Percentiles rank a stretch among this genome's conserved stretches.
phyloP scores from a whole-genome alignment of 768 basidiomycete genomes.

The Termitomyces sp. region DNA sequence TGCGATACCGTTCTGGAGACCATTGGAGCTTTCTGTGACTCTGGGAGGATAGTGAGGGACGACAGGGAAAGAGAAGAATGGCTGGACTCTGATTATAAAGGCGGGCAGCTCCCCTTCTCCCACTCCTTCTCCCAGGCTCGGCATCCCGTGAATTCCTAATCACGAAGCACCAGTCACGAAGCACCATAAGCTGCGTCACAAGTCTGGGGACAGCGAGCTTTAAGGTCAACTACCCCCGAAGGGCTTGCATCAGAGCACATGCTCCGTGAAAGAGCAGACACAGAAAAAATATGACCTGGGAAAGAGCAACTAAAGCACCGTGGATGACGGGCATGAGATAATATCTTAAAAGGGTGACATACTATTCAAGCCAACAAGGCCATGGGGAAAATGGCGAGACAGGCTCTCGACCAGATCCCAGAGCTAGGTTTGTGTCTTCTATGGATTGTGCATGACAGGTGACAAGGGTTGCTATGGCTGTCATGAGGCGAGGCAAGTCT shows the following conservation, averaged over 20 bases:
- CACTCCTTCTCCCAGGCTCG: not conserved
- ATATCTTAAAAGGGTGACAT: too few species aligned
- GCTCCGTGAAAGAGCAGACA: constrained; percentile 6
- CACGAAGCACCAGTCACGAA: not conserved
- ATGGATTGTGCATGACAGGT: not conserved
- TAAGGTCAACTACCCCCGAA: not conserved
- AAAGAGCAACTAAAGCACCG: not conserved
- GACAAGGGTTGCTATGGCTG: not conserved
- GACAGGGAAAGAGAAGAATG: not conserved
- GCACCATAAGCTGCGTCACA: not conserved
- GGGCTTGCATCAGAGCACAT: constrained; percentile 7
- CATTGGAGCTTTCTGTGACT: not conserved
- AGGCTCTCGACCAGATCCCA: not conserved
- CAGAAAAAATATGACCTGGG: too few species aligned
- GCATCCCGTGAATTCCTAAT: not conserved
- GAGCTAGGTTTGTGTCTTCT: too few species aligned
- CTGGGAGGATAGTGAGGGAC: not conserved
- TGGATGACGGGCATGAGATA: not conserved
- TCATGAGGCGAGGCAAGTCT: not conserved
- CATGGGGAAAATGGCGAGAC: too few species aligned
- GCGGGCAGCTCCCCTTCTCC: not conserved
- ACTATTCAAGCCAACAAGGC: not conserved
- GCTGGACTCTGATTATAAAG: not conserved
- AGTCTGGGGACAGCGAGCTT: not conserved
- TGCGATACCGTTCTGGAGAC: not conserved